A percentile compares a stretch with the other conserved stretches of the same genome.
Conservation (phyloP, 2,329 filamentous ascomycete genomes). For the Gaeumannomyces sp. region DNA sequence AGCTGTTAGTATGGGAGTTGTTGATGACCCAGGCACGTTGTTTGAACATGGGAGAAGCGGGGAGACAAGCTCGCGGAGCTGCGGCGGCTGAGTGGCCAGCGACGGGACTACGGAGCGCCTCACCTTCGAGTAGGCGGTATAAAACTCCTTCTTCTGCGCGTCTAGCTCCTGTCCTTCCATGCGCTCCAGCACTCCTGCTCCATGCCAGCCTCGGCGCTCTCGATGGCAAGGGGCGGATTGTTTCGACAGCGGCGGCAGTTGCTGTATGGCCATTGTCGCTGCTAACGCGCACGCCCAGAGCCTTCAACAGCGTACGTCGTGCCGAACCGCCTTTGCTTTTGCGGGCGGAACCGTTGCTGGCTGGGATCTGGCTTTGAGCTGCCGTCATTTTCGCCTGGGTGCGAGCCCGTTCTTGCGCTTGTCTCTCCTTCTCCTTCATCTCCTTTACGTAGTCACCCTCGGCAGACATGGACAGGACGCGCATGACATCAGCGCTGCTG, state of each 20-base stretch:
- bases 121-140: conserved; percentile 23
- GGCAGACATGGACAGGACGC: conserved; percentile 28
- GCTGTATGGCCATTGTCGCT: not conserved
- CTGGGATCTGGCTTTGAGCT: not conserved
- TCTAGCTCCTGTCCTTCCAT: conserved; percentile 21
- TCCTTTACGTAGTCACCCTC: not conserved
- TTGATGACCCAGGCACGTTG: too few relatives aligned
- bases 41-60: too few relatives aligned
- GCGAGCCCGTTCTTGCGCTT: too few relatives aligned
- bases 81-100: too few relatives aligned
- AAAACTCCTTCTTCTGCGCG: conserved; percentile 24
- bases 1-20: not conserved
- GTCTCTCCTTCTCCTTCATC: not conserved
- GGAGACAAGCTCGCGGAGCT: too few relatives aligned
- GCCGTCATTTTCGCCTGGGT: not conserved
- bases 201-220: conserved; percentile 20
- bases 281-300: conserved; percentile 12
- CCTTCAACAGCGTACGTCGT: conserved; percentile 12
- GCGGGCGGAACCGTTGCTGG: conserved; percentile 8
- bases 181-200: conserved; percentile 19
- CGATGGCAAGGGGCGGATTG: not conserved
- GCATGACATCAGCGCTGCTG: conserved; percentile 43
- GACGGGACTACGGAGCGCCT: not conserved
- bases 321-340: not conserved
- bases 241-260: too few relatives aligned